Base-by-base conservation (phyloP, 2,329 filamentous ascomycete genomes). In the Trichoderma semiorbis region DNA sequence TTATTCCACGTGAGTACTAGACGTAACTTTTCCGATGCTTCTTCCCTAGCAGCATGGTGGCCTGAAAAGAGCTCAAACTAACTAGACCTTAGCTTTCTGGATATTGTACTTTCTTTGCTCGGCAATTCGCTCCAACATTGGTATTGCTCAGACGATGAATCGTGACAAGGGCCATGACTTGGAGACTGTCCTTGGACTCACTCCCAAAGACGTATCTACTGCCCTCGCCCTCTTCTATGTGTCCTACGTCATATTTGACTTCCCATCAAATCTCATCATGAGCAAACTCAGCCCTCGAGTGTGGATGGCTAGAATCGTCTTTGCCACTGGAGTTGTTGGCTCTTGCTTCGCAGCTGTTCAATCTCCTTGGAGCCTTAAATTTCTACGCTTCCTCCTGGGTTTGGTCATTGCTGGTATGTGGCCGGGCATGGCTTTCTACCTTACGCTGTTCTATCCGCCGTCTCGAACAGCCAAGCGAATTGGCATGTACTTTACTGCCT, bases 111-210 rank as follows among this genome's bases (percentile, higher is more conserved):
- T 97, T 79, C 88, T 97, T 74, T 96, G 93, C 85, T 96, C 94
- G 0, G 94, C 93, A 73, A 96, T 97, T 77, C 91, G 94, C 67
- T 96, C 93, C 77, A 97, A 97, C 81, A 93, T 97, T 75, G 94
- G 94, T 73, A 90, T 97, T 75, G 93, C 94, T n/a, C 93, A 97
- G 83, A 97, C 94, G 1, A 97, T 97, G 94, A 97, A 97, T 82
- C 82, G 82, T 34, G 82, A 86, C 21, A 82, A 87, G 55, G 86
- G 88, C 39, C 93, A 97, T 79, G 91, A 96, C 78, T 88, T 97
- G n/a, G 88, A 88, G 75, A 88, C 89, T 2, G 87, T 92, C 47
- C 87, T 97, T 65, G 79, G 89, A 72, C 84, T 97, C 74, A 90
- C 89, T 0, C 82, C 91, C 11, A 92, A 92, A 76, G 91, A 97